A percentile compares a stretch with the other conserved stretches of the same genome.
phyloP scores from a whole-genome alignment of 495 filamentous ascomycete species.

The Cairneyella variabilis region DNA sequence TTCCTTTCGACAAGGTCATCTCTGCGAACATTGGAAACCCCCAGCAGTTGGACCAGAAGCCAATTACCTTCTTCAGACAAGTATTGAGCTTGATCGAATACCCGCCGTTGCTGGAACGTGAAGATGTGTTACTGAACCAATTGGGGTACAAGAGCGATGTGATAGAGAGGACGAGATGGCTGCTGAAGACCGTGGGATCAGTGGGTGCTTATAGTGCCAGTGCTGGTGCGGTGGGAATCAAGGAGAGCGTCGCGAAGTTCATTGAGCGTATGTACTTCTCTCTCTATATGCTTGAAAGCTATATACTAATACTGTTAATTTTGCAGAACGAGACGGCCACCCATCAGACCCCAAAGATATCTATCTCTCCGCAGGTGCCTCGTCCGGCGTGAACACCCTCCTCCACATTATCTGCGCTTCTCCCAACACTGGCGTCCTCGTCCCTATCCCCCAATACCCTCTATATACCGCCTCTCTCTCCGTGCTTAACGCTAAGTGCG shows the following conservation, averaged over 20 bases:
- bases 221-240: conserved; percentile 78
- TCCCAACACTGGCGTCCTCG: conserved; percentile 78
- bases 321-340: conserved; percentile 75
- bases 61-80: conserved; percentile 98
- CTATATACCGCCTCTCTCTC: conserved; percentile 93
- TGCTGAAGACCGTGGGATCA: conserved; percentile 78
- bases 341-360: conserved; percentile 72
- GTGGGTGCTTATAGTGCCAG: conserved; percentile 96
- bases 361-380: conserved; percentile 87
- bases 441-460: conserved; percentile 97
- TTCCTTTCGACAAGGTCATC: conserved; percentile 89
- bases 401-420: conserved; percentile 82
- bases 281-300: conserved; percentile 5
- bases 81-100: conserved; percentile 93
- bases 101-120: conserved; percentile 73
- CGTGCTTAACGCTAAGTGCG: conserved; percentile 78
- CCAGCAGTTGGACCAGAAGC: conserved; percentile 97
- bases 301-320: neutral
- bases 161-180: conserved; percentile 71
- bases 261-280: conserved; percentile 61
- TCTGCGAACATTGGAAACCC: conserved; percentile 98
- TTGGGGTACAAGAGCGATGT: conserved; percentile 87
- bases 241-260: conserved; percentile 86
- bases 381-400: conserved; percentile 89
- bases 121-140: conserved; percentile 61